Evolutionary conservation across 768 basidiomycete genomes (phyloP).

Genomic region (Pleurotus tuoliensis): DNA sequence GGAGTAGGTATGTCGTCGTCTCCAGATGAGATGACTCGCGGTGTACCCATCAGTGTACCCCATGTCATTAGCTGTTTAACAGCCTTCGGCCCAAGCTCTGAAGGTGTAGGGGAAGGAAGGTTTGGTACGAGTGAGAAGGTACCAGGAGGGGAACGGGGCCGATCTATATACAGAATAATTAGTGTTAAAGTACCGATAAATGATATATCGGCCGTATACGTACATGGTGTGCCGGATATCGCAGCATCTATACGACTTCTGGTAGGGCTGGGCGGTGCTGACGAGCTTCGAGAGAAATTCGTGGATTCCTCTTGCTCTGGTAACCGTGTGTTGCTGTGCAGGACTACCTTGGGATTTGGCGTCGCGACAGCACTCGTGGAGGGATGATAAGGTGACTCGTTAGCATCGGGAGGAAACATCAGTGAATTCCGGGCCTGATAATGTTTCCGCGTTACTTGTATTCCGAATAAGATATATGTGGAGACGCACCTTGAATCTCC

Average conservation of each 20-base stretch:
- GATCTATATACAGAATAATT: conserved; percentile 40
- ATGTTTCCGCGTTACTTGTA: background rate
- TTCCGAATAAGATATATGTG: background rate
- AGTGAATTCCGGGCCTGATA: conserved; percentile 84
- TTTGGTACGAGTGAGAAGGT: conserved; percentile 78
- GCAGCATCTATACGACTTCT: conserved; percentile 89
- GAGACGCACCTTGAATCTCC: conserved; percentile 72
- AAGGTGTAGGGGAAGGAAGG: conserved; percentile 83
- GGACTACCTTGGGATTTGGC: conserved; percentile 58
- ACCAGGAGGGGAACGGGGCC: conserved; percentile 51
- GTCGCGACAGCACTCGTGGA: conserved; percentile 20
- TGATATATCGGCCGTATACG: conserved; percentile 21
- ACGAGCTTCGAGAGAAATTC: conserved; percentile 35
- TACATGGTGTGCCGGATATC: conserved; percentile 89
- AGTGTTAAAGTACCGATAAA: background rate
- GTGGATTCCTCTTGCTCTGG: conserved; percentile 60
- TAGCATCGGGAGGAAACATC: conserved; percentile 94
- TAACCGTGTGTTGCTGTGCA: conserved; percentile 79
- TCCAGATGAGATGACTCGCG: conserved; percentile 72
- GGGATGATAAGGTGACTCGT: conserved; percentile 72
- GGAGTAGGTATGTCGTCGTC: conserved; percentile 50
- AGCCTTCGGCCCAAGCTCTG: conserved; percentile 73
- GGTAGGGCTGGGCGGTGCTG: conserved; percentile 83
- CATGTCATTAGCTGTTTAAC: conserved; percentile 96
- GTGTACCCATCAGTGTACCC: conserved; percentile 92